Base-by-base conservation (phyloP, 163 green algal genomes). In the Prototheca wickerhamii region DNA sequence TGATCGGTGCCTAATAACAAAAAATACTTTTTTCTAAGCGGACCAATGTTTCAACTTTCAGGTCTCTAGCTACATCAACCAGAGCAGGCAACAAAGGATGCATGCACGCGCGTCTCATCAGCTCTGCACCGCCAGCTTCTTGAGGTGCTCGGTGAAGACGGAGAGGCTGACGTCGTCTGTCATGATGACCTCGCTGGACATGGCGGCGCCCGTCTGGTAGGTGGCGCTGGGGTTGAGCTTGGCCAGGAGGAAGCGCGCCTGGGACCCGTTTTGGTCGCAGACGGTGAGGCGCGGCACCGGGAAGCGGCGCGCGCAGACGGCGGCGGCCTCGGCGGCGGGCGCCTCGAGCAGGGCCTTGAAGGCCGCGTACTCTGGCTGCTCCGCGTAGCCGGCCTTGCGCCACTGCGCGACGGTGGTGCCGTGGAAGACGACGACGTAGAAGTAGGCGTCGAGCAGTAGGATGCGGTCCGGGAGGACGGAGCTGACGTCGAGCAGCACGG, bases 381-480 rank as follows among this genome's bases (percentile, higher is more conserved):
- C 54, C 52, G 97, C 89, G 81, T 98, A 99, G 29, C 83, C 83
- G 26, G 85, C 87, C 56, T 96, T 97, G 58, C 90, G 82, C 93
- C 93, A 99, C 76, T 95, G 83, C 43, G 91, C 91, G 18, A 98
- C 82, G 4, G 87, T 97, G 53, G 73, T 72, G 43, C 91, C 91
- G 63, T 98, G 91, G 83, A 96, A 98, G 18, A 98, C 81, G n/a
- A 95, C 89, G 23, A 95, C 81, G 63, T 94, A 92, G 75, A 99
- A 99, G 81, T 90, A 99, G n/a, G 93, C 80, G 70, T 99, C 93
- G 52, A 99, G 79, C 69, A 98, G 68, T 46, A 99, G 88, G 60
- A 99, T 91, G 60, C 88, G 80, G 68, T 96, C 90, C 3, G 93
- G 81, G 43, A 80, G 63, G 61, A 99, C 95, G 69, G 86, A 94